A percentile compares a stretch with the other conserved stretches of the same genome.
These are phyloP conservation scores for Clonostachys chloroleuca DNA, from an alignment of 2,329 filamentous ascomycete species.

Conservation along the genomic window DNA sequence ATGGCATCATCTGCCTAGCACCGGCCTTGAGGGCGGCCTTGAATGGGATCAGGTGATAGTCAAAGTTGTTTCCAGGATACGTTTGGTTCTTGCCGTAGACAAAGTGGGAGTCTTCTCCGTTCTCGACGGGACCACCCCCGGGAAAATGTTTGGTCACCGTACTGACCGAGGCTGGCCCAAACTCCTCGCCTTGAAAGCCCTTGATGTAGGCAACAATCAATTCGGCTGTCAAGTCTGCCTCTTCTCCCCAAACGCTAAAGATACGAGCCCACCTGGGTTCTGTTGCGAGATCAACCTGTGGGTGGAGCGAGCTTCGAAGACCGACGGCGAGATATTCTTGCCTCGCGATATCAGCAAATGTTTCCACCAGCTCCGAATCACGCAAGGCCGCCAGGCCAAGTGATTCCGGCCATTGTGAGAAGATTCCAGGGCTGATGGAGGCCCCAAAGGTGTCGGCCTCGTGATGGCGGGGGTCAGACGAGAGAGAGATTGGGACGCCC, in stretches of 20 bases:
- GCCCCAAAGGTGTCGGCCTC: constrained; percentile 37
- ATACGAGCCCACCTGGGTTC: constrained; percentile 46
- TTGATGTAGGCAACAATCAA: constrained; percentile 37
- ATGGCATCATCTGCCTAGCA: constrained; percentile 46
- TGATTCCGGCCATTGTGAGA: constrained; percentile 47
- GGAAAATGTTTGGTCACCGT: constrained; percentile 51
- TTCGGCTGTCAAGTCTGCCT: constrained; percentile 31
- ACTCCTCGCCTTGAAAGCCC: constrained; percentile 37
- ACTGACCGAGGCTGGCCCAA: constrained; percentile 36
- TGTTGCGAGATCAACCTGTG: constrained; percentile 44
- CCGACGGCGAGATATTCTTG: constrained; percentile 38
- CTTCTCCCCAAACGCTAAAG: constrained; percentile 39
- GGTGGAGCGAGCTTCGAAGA: constrained; percentile 40
- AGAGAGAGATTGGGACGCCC: constrained; percentile 42
- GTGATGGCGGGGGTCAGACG: constrained; percentile 39
- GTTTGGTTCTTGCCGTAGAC: constrained; percentile 44
- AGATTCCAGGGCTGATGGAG: constrained; percentile 31
- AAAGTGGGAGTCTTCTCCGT: constrained; percentile 49
- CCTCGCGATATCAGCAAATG: constrained; percentile 42
- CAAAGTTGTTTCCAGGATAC: constrained; percentile 44
- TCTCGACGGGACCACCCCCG: constrained; percentile 39
- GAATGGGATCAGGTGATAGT: constrained; percentile 45
- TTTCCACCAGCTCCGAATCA: constrained; percentile 31
- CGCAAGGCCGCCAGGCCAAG: constrained; percentile 44
- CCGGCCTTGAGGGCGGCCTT: constrained; percentile 42